Percentiles rank a stretch among this genome's conserved stretches.
Conservation (phyloP, 1,284 basidiomycete genomes). For the Ganoderma leucocontextum region DNA sequence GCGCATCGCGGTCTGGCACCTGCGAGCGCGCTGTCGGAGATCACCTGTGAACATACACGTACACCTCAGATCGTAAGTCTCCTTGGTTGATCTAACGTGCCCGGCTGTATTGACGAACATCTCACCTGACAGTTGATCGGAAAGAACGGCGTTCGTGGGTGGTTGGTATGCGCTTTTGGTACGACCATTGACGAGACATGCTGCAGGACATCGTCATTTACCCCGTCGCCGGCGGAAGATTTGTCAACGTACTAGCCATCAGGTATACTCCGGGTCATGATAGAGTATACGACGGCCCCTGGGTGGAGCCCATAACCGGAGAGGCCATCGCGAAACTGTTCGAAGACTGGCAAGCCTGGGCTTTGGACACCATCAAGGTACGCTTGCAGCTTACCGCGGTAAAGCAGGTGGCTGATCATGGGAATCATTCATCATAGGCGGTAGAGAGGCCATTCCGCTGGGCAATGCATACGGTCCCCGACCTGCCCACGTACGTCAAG, state of each 20-base stretch:
- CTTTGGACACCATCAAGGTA: constrained; percentile 32
- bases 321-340: constrained; percentile 33
- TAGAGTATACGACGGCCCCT: constrained; percentile 34
- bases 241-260: constrained; percentile 38
- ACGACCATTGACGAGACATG: neutral
- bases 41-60: neutral
- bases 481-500: constrained; percentile 36
- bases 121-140: constrained; percentile 3
- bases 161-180: neutral
- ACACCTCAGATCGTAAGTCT: neutral
- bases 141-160: constrained; percentile 7
- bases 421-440: neutral
- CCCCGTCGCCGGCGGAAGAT: constrained; percentile 19
- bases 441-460: constrained; percentile 26
- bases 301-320: constrained; percentile 31
- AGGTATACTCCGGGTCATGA: constrained; percentile 27
- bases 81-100: neutral
- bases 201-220: constrained; percentile 14
- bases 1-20: constrained; percentile 11
- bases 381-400: neutral
- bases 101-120: neutral
- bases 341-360: constrained; percentile 38
- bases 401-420: constrained; percentile 7
- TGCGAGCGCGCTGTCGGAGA: neutral
- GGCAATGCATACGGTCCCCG: constrained; percentile 36